phyloP scores from a whole-genome alignment of 345 rosid species.

The Isatis tinctoria region DNA sequence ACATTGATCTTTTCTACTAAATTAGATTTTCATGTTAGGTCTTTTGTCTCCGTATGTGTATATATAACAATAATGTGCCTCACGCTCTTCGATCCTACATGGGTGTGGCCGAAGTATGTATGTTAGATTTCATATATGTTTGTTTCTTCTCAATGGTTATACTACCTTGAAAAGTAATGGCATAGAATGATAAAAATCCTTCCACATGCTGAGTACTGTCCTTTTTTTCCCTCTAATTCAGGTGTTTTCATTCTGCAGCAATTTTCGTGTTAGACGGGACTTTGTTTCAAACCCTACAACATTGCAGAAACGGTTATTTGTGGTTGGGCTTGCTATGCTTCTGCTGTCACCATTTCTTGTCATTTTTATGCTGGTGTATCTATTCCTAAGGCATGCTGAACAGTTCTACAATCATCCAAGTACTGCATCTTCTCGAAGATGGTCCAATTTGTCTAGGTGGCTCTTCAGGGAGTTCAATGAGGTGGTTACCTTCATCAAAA shows the following conservation, averaged over 20 bases:
- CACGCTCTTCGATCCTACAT: not conserved
- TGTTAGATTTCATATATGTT: not conserved
- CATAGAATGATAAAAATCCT: not conserved
- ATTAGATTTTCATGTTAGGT: not conserved
- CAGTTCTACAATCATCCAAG: slow-evolving; percentile 97
- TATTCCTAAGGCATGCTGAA: slow-evolving; percentile 95
- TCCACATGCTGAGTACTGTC: slow-evolving; percentile 12
- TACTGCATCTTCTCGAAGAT: slow-evolving; percentile 93
- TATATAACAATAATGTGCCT: not conserved
- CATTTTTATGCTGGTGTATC: slow-evolving; percentile 93
- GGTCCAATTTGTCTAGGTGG: slow-evolving; percentile 99
- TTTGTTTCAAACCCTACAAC: slow-evolving; percentile 77
- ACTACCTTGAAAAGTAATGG: not conserved
- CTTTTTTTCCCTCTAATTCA: slow-evolving; percentile 33
- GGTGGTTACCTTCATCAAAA: slow-evolving; percentile 43
- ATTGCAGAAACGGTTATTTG: slow-evolving; percentile 76
- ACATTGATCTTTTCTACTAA: not conserved
- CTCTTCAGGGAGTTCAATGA: slow-evolving; percentile 94
- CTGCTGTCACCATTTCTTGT: slow-evolving; percentile 93
- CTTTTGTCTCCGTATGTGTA: not conserved
- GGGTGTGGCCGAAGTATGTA: not conserved
- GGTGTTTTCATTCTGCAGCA: slow-evolving; percentile 52
- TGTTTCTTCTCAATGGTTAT: not conserved
- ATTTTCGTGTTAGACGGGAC: slow-evolving; percentile 82
- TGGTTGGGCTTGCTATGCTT: slow-evolving; percentile 86